Conservation (phyloP, 768 basidiomycete species). For the Suillus tomentosus region DNA sequence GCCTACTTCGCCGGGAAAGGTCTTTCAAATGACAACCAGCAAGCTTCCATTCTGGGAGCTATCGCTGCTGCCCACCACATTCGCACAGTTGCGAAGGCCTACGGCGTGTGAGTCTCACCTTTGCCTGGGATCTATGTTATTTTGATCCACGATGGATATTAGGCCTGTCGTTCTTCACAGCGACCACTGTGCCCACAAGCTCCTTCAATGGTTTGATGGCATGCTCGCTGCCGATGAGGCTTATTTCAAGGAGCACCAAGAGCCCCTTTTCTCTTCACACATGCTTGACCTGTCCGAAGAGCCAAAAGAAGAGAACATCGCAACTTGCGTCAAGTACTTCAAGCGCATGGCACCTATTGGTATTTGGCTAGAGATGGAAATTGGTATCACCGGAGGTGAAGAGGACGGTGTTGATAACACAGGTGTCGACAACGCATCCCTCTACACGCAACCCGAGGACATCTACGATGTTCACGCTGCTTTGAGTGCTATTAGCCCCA, state of each 20-base stretch:
- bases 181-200: slow-evolving; percentile 98
- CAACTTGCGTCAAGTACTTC: slow-evolving; percentile 91
- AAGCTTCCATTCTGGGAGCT: slow-evolving; percentile 93
- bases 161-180: slow-evolving; percentile 97
- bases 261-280: slow-evolving; percentile 93
- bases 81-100: slow-evolving; percentile 81
- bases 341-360: slow-evolving; percentile 90
- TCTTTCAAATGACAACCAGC: slow-evolving; percentile 90
- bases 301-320: slow-evolving; percentile 91
- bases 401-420: slow-evolving; percentile 99
- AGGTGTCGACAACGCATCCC: slow-evolving; percentile 84
- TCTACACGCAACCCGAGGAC: slow-evolving; percentile 98
- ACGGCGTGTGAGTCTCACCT: slow-evolving; percentile 77
- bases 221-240: slow-evolving; percentile 97
- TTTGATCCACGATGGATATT: slow-evolving; percentile 13
- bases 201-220: slow-evolving; percentile 98
- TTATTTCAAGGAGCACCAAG: slow-evolving; percentile 87
- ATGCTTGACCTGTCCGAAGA: slow-evolving; percentile 98
- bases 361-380: slow-evolving; percentile 99
- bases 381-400: slow-evolving; percentile 99
- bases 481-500: slow-evolving; percentile 81
- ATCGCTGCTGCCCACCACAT: slow-evolving; percentile 91
- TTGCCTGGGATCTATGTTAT: slow-evolving; percentile 3
- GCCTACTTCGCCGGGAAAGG: slow-evolving; percentile 98
- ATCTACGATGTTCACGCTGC: slow-evolving; percentile 89